These are phyloP conservation scores for Diutina rugosa DNA, from an alignment of 1,139 yeast species.

Conservation along the genomic window DNA sequence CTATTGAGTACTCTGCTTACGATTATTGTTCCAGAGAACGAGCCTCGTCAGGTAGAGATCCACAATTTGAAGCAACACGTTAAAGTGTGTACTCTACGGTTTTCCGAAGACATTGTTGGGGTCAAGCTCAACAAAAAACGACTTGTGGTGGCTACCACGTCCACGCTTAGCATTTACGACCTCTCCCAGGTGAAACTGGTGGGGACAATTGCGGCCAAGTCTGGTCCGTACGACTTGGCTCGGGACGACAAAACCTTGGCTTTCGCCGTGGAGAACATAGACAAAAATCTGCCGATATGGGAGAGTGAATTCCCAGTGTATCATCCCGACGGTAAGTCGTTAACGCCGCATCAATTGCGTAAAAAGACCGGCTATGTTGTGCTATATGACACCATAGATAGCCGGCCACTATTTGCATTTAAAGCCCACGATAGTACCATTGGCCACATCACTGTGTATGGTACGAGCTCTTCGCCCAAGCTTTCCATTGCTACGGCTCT, in stretches of 20 bases:
- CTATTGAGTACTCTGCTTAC: slow-evolving; percentile 59
- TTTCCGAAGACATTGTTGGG: slow-evolving; percentile 48
- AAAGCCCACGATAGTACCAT: not conserved
- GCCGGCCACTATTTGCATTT: not conserved
- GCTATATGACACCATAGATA: not conserved
- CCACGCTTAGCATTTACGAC: not conserved
- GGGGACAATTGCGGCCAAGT: not conserved
- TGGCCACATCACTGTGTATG: not conserved
- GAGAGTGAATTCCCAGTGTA: not conserved
- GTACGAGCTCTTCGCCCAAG: not conserved
- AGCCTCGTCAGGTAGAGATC: slow-evolving; percentile 35
- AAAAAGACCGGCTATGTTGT: not conserved
- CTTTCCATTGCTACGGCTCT: not conserved
- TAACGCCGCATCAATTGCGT: not conserved
- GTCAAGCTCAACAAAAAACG: slow-evolving; percentile 57
- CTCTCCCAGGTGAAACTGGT: not conserved
- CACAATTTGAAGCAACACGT: slow-evolving; percentile 57
- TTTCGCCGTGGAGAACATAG: not conserved
- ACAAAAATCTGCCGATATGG: not conserved
- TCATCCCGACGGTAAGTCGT: not conserved
- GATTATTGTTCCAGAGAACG: slow-evolving; percentile 41
- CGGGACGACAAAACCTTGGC: not conserved
- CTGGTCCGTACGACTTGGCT: not conserved
- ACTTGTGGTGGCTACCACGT: slow-evolving; percentile 27
- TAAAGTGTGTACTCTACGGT: slow-evolving; percentile 58